Percentiles rank a stretch among this genome's conserved stretches.
These are phyloP conservation scores for Mikania micrantha DNA, from an alignment of 129 eudicot species.

Conservation along the genomic window DNA sequence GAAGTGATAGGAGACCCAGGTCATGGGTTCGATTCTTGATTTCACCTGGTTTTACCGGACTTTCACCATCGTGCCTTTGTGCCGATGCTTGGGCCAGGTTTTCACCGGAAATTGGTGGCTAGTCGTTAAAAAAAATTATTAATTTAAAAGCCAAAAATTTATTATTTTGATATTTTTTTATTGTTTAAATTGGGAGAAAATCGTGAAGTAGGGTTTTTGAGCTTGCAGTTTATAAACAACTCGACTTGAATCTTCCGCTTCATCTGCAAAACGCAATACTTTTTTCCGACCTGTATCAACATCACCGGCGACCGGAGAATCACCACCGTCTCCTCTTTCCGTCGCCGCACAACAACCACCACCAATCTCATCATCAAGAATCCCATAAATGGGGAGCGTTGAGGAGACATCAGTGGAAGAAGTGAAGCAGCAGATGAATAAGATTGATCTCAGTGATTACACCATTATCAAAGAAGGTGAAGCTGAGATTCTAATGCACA, in stretches of 20 bases:
- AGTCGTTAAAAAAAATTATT: too few relatives aligned
- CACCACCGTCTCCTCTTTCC: background rate
- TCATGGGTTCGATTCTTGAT: too few relatives aligned
- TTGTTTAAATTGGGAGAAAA: too few relatives aligned
- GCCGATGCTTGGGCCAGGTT: too few relatives aligned
- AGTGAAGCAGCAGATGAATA: slow-evolving; percentile 10
- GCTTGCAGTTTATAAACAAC: slow-evolving; percentile 18
- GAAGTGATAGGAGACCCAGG: too few relatives aligned
- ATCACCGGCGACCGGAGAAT: slow-evolving; percentile 2
- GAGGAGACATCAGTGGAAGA: slow-evolving; percentile 35
- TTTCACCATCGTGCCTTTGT: too few relatives aligned
- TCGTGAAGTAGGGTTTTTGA: slow-evolving; percentile 19
- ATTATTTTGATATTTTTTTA: too few relatives aligned
- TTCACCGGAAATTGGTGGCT: too few relatives aligned
- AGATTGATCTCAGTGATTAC: slow-evolving; percentile 56
- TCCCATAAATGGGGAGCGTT: slow-evolving; percentile 30
- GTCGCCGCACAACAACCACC: slow-evolving; percentile 1
- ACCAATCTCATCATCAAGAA: background rate
- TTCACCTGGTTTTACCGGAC: too few relatives aligned
- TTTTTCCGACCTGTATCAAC: background rate
- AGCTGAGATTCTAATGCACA: slow-evolving; percentile 94
- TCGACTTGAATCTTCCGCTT: slow-evolving; percentile 5
- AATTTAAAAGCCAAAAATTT: too few relatives aligned
- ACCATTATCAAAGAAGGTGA: slow-evolving; percentile 82
- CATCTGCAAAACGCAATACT: slow-evolving; percentile 2